These are phyloP conservation scores for Cladosporium sp. DNA, from an alignment of 2,329 filamentous ascomycete genomes.

Conservation along the genomic window DNA sequence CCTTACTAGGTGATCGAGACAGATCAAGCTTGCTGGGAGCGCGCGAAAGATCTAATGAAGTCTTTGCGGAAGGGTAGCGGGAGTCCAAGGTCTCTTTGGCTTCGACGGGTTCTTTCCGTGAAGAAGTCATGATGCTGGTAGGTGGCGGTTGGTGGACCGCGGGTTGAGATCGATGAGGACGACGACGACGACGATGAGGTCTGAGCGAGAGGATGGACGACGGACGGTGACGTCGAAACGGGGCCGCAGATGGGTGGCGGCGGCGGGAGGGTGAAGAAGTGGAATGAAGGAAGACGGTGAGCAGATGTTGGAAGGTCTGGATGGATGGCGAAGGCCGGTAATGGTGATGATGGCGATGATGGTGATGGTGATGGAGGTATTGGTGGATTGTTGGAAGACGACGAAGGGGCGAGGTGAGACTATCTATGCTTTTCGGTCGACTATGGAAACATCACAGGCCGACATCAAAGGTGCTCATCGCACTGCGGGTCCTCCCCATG, in stretches of 20 bases:
- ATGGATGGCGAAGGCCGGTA: background rate
- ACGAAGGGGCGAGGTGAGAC: conserved; percentile 10
- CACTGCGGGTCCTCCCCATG: conserved; percentile 1
- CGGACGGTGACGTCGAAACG: background rate
- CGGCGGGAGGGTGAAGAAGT: background rate
- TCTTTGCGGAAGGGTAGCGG: conserved; percentile 7
- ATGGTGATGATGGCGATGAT: background rate
- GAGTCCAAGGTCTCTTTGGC: conserved; percentile 7
- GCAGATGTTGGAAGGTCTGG: too few relatives aligned
- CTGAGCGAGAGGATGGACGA: conserved; percentile 1
- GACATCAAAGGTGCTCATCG: background rate
- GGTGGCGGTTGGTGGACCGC: conserved; percentile 4
- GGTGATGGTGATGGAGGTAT: background rate
- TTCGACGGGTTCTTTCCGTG: conserved; percentile 6
- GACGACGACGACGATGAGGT: too few relatives aligned
- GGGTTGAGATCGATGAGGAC: conserved; percentile 3
- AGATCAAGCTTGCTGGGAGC: conserved; percentile 2
- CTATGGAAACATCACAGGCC: background rate
- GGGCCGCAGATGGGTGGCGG: too few relatives aligned
- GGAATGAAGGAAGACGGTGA: background rate
- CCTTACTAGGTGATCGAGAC: conserved; percentile 5
- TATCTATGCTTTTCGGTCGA: conserved; percentile 9
- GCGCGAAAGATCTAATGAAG: conserved; percentile 1
- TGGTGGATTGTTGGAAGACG: background rate
- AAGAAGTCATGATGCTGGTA: conserved; percentile 4